Evolutionary conservation across 306 rosid species (phyloP), one percentile per base, ranked within the genome.

Genomic region (Dryas alaskensis): DNA sequence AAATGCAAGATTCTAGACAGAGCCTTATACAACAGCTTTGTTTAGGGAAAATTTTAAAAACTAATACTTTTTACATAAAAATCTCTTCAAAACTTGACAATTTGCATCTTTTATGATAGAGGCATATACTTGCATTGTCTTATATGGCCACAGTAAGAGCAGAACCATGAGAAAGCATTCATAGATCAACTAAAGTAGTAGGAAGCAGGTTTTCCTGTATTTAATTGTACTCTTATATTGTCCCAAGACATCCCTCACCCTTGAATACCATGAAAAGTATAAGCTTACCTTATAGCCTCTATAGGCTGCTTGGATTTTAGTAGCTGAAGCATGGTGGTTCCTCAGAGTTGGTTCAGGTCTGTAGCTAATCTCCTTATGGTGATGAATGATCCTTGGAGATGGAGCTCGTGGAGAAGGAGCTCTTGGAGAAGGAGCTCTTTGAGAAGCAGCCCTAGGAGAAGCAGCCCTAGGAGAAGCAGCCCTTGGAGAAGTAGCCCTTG

Each of bases 311-410:
- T 95, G 99, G 55, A 95, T 90, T 87, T 82, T 92, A 54, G 89
- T 92, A 70, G 98, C 99, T 8, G 93, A 90, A 79, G 90, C 96
- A 78, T 95, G 85, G 63, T 87, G 97, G 73, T 84, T 81, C 81
- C 86, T 82, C 67, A 87, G 60, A 70, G 96, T 92, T 44, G 98
- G 93, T 70, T 92, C 99, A 8, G 92, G 93, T 76, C 97, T 89
- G 80, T 83, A 43, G 66, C 78, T 78, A 53, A 84, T 83, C 79
- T 82, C 90, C 86, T 81, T 85, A 43, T 78, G 84, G 64, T 79
- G 93, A 61, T 79, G 87, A 78, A 81, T 70, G 70, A 52, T 76
- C 77, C 82, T 71, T 50, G 92, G 86, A 75, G 94, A 76, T 0
- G 89, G 66, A 17, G 88, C 90, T 79, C 84, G 78, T 13, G 92